phyloP scores from a whole-genome alignment of 805 yeast species.

The Starmerella powellii region DNA sequence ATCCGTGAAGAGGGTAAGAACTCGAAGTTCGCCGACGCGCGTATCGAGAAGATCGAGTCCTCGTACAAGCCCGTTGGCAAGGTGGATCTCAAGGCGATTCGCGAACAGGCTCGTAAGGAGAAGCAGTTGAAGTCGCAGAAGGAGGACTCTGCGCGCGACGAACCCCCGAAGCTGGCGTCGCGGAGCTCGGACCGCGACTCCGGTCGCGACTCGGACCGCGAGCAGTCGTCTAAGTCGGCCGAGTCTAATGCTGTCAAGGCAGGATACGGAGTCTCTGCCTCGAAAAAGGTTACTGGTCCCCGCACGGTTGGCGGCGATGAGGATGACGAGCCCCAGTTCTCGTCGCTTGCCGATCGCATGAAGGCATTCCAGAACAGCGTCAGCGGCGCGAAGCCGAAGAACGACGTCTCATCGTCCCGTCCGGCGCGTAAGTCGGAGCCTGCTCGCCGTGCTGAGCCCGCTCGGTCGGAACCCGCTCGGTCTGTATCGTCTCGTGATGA shows the following conservation, averaged over 20 bases:
- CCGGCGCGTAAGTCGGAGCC: no score
- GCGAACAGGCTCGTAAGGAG: conserved; percentile 29
- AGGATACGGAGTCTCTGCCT: neutral
- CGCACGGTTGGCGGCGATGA: conserved; percentile 5
- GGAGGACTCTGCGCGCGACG: neutral
- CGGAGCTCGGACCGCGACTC: no score
- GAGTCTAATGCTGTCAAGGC: neutral
- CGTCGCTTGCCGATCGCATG: conserved; percentile 24
- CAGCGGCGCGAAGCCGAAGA: conserved; percentile 22
- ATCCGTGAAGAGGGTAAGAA: conserved; percentile 25
- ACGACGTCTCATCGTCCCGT: conserved; percentile 5
- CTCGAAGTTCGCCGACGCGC: conserved; percentile 26
- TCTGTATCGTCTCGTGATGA: neutral
- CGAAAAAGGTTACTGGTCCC: neutral
- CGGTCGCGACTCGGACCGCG: no score
- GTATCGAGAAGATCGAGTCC: conserved; percentile 32
- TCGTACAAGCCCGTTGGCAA: conserved; percentile 54
- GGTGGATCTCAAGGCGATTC: conserved; percentile 39
- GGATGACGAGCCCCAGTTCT: conserved; percentile 22
- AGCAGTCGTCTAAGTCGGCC: no score
- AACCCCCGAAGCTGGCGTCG: neutral
- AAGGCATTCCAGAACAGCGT: conserved; percentile 24
- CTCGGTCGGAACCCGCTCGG: no score
- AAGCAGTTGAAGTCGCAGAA: conserved; percentile 18
- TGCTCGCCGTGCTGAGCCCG: no score